Percentiles rank a stretch among this genome's conserved stretches.
These are phyloP conservation scores for Cercospora sojina DNA, from an alignment of 2,329 filamentous ascomycete species.

Conservation along the genomic window DNA sequence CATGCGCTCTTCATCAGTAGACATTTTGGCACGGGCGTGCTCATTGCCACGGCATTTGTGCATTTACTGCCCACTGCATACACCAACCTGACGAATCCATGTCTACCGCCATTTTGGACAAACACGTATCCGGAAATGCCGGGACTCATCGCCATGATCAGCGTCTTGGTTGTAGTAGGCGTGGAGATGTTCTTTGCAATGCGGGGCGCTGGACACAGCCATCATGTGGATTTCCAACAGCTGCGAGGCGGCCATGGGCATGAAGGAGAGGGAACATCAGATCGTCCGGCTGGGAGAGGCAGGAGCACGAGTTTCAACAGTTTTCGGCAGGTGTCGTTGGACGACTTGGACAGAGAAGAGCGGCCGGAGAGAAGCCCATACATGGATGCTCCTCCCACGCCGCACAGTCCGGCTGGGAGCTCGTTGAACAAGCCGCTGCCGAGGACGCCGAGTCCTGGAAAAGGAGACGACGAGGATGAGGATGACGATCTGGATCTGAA, in stretches of 20 bases:
- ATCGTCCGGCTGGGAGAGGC: slow-evolving; percentile 16
- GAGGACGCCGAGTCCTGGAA: slow-evolving; percentile 23
- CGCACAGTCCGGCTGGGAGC: slow-evolving; percentile 10
- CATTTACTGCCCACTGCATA: slow-evolving; percentile 64
- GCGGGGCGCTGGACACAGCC: slow-evolving; percentile 60
- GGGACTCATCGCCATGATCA: slow-evolving; percentile 77
- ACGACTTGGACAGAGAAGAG: slow-evolving; percentile 19
- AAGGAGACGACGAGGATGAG: slow-evolving; percentile 24
- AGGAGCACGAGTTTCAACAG: slow-evolving; percentile 31
- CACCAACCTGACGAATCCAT: slow-evolving; percentile 59
- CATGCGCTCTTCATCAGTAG: slow-evolving; percentile 60
- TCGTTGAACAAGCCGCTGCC: slow-evolving; percentile 37
- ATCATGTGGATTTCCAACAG: slow-evolving; percentile 44
- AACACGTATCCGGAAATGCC: slow-evolving; percentile 75
- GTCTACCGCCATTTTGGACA: slow-evolving; percentile 76
- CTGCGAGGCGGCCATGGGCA: slow-evolving; percentile 27
- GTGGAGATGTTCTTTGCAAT: slow-evolving; percentile 89
- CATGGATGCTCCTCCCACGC: slow-evolving; percentile 21
- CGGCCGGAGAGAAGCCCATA: slow-evolving; percentile 25
- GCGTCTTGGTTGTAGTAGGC: slow-evolving; percentile 76
- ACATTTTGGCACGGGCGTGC: slow-evolving; percentile 58
- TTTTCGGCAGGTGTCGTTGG: slow-evolving; percentile 32
- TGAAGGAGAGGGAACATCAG: slow-evolving; percentile 18
- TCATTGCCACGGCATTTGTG: slow-evolving; percentile 59
- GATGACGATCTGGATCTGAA: slow-evolving; percentile 39